Base-by-base conservation (phyloP, 306 rosid genomes). In the barrel medic (Medicago truncatula) region DNA sequence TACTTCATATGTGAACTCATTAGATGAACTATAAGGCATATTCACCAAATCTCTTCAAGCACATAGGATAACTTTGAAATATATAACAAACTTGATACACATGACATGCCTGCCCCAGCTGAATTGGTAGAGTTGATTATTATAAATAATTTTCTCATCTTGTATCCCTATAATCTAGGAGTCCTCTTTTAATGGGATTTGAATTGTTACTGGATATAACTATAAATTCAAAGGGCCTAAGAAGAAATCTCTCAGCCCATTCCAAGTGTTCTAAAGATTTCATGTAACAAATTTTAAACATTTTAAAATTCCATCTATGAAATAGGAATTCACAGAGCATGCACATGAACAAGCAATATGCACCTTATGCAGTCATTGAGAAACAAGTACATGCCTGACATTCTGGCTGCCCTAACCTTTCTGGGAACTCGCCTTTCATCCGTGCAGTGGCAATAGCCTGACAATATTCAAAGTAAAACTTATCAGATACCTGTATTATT, bases 401-500 rank as follows among this genome's bases (percentile, higher is more conserved):
- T 85, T 94, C 98, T 31, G 96, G 95, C 81, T 94, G 98, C 75
- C 98, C 98, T 62, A 86, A 76, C 82, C 98, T 88, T 86, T 94
- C 98, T 10, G 98, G 98, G 81, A 83, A 91, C 74, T 94, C 98
- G 43, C 98, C 98, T 78, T 94, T 94, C 98, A 94, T 91, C 87
- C 97, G 83, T 70, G 98, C 97, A 57, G 98, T 80, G 21, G 98
- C 98, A 87, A 94, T 91, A 69, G 98, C 98, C 98, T 94, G 67
- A 64, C 70, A 84, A 75, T 66, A 79, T 71, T 77, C 21, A 57
- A 58, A 63, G 63, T 74, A 70, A 80, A 75, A 68, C 46, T 16
- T 36, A 66, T 69, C 59, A 83, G 68, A 15, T 59, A 65, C 60
- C 49, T 47, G 63, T 47, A 52, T 50, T 23, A 50, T 49, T 54